Percentiles rank a stretch among this genome's conserved stretches.
Evolutionary conservation across 192 early-diverging fungal genomes (phyloP).

Genomic region (Coemansia sp.): DNA sequence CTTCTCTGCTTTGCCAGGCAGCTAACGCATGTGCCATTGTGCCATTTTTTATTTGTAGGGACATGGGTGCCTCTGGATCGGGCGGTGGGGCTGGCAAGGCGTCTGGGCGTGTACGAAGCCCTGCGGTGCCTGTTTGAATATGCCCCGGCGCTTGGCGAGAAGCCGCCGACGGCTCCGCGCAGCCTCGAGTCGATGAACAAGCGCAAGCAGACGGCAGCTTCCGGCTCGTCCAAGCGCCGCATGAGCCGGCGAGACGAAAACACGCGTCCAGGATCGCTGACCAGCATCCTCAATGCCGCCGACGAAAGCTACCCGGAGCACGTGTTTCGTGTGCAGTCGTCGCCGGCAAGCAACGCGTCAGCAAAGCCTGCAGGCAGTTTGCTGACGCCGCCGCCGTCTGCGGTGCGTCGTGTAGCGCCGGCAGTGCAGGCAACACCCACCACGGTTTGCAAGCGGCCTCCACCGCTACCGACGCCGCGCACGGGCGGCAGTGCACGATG

Average conservation of each 20-base stretch:
- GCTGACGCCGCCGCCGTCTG: slow-evolving; percentile 36
- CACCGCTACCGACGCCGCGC: not conserved
- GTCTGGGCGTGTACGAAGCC: slow-evolving; percentile 36
- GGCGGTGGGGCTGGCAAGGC: slow-evolving; percentile 34
- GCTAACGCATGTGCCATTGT: not conserved
- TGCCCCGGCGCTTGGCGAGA: slow-evolving; percentile 38
- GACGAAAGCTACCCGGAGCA: not conserved
- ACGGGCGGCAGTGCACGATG: not conserved
- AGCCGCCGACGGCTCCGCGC: slow-evolving; percentile 49
- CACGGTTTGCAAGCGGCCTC: slow-evolving; percentile 11
- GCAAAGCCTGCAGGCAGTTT: slow-evolving; percentile 5
- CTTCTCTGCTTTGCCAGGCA: not conserved
- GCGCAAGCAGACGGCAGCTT: slow-evolving; percentile 23
- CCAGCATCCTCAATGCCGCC: slow-evolving; percentile 20
- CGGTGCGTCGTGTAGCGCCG: slow-evolving; percentile 6
- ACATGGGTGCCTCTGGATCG: slow-evolving; percentile 54
- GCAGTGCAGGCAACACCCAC: slow-evolving; percentile 3
- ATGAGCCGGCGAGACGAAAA: slow-evolving; percentile 1
- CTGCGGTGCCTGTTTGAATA: slow-evolving; percentile 44
- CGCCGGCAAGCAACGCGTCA: not conserved
- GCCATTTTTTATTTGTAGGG: slow-evolving; percentile 33
- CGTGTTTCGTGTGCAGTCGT: not conserved
- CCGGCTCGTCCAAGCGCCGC: slow-evolving; percentile 14
- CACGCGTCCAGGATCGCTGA: slow-evolving; percentile 21
- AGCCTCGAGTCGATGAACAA: slow-evolving; percentile 52